Percentiles rank a stretch among this genome's conserved stretches.
These are phyloP conservation scores for Lineolata rhizophorae DNA, from an alignment of 495 filamentous ascomycete genomes.

Conservation along the genomic window DNA sequence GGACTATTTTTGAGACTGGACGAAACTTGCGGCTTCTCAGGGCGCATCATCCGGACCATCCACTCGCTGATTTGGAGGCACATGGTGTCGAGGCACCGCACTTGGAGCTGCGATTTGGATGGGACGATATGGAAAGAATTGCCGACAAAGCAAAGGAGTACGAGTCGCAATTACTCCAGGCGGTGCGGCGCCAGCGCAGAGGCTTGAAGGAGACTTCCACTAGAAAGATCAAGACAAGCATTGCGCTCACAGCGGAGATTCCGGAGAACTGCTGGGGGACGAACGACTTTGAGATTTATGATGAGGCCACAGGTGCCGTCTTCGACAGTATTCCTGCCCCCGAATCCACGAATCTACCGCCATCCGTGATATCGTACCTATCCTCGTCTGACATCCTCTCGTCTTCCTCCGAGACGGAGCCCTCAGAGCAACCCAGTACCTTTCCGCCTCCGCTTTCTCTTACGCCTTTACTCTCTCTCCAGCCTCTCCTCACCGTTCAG, in stretches of 20 bases:
- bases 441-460: conserved; percentile 54
- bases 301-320: too few relatives aligned
- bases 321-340: too few relatives aligned
- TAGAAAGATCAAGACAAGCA: too few relatives aligned
- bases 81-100: conserved; percentile 26
- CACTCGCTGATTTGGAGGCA: conserved; percentile 31
- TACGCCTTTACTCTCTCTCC: conserved; percentile 51
- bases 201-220: conserved; percentile 5
- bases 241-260: too few relatives aligned
- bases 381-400: too few relatives aligned
- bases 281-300: too few relatives aligned
- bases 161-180: conserved; percentile 27
- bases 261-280: too few relatives aligned
- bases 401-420: too few relatives aligned
- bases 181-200: conserved; percentile 14
- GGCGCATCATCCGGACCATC: conserved; percentile 54
- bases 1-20: conserved; percentile 39
- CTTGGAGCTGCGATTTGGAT: conserved; percentile 54
- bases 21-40: conserved; percentile 54
- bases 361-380: too few relatives aligned
- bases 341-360: too few relatives aligned
- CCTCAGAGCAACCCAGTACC: too few relatives aligned
- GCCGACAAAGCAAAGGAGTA: conserved; percentile 39
- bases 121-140: conserved; percentile 45
- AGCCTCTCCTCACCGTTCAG: conserved; percentile 50